Conservation (phyloP, 179 eudicot species). For the Patellifolia procumbens region DNA sequence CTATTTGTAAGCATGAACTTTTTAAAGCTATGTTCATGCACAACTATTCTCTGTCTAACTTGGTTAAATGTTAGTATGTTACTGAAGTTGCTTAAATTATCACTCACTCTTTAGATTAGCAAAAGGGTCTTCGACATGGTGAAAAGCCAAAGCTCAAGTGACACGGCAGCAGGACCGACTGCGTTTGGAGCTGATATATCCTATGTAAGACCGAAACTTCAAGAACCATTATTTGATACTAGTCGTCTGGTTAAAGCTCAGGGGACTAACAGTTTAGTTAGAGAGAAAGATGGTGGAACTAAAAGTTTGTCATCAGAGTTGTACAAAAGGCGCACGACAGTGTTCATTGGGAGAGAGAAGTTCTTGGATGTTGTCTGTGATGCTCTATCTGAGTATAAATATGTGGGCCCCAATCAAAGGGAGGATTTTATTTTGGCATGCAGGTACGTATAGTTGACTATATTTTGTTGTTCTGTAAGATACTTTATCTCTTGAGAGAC, state of each 20-base stretch:
- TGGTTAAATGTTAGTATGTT: neutral
- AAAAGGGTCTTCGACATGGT: conserved; percentile 78
- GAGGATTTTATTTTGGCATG: conserved; percentile 90
- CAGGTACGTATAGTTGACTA: conserved; percentile 49
- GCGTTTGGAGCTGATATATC: conserved; percentile 37
- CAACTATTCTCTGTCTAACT: conserved; percentile 4
- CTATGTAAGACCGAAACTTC: conserved; percentile 32
- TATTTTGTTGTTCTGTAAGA: neutral
- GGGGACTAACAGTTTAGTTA: conserved; percentile 25
- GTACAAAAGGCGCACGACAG: conserved; percentile 83
- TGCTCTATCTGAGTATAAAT: conserved; percentile 84
- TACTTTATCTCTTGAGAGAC: neutral
- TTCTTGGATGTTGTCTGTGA: conserved; percentile 86
- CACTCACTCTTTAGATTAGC: conserved; percentile 61
- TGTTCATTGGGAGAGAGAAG: conserved; percentile 58
- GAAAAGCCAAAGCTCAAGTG: conserved; percentile 50
- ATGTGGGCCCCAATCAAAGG: conserved; percentile 83
- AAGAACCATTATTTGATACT: conserved; percentile 28
- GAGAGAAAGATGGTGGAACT: conserved; percentile 39
- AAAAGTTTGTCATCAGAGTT: conserved; percentile 60
- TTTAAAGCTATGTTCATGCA: neutral
- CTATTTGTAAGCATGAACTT: neutral
- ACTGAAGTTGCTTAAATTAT: neutral
- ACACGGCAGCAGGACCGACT: conserved; percentile 38
- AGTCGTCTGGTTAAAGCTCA: conserved; percentile 35